Conservation (phyloP, 2,329 filamentous ascomycete species). For the Exophiala phaeomuriformis region DNA sequence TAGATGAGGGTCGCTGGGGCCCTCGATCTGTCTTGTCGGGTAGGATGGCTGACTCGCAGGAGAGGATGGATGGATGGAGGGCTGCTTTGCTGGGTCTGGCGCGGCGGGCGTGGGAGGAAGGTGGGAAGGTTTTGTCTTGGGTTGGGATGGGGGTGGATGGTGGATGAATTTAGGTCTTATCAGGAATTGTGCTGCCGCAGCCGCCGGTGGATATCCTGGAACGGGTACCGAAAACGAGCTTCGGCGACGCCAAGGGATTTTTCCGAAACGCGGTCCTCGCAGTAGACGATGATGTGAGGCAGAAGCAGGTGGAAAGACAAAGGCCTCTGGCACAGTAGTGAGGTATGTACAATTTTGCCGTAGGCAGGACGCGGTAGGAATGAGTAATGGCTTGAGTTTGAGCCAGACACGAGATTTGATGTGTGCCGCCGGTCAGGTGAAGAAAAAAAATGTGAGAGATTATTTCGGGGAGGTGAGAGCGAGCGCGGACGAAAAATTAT, state of each 20-base stretch:
- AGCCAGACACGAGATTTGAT: not conserved
- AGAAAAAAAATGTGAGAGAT: constrained; percentile 3
- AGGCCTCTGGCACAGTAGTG: not conserved
- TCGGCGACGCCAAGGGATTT: constrained; percentile 1
- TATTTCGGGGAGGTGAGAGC: constrained; percentile 4
- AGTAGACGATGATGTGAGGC: not conserved
- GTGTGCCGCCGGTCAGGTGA: not conserved
- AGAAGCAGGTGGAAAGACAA: not conserved
- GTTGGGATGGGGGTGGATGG: constrained; percentile 15
- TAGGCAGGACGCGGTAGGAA: not conserved
- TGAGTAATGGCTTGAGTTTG: not conserved
- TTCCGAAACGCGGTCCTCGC: not conserved
- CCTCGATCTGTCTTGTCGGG: constrained; percentile 11
- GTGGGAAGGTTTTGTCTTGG: constrained; percentile 23
- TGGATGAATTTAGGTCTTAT: constrained; percentile 9
- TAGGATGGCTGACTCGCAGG: constrained; percentile 18
- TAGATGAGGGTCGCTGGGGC: constrained; percentile 25
- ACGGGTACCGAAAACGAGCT: constrained; percentile 10
- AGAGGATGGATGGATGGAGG: not conserved
- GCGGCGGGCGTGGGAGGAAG: constrained; percentile 16
- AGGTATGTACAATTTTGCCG: too few relatives aligned
- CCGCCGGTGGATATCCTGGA: constrained; percentile 2
- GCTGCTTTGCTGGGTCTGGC: constrained; percentile 19
- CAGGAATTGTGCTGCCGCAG: constrained; percentile 9
- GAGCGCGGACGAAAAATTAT: not conserved